Base-by-base conservation (phyloP, 2,329 filamentous ascomycete genomes). In the Endocalyx cinctus region DNA sequence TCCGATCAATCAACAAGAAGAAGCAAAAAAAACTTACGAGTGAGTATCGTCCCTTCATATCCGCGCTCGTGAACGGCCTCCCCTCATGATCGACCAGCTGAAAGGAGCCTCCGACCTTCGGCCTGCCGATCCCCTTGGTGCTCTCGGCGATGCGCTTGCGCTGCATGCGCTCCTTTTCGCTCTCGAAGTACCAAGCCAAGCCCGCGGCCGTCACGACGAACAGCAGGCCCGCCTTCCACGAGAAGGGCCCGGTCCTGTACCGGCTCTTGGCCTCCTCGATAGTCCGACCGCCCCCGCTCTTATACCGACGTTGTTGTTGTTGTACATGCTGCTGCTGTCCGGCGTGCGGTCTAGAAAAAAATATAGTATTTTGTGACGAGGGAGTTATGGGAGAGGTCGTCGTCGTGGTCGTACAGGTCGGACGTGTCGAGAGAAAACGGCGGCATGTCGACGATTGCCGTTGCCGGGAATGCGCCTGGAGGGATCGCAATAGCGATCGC, bases 91-190 rank as follows among this genome's bases (percentile, higher is more conserved):
- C 87, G 25, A 84, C 66, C 49, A 98, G 67, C 43, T 80, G 70
- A 59, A 98, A 97, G 1, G 80, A 70, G 0, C 92, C 92, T 35
- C 92, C 92, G 33, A 98, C 89, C 68, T 94, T 94, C 20, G 92
- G 92, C 57, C 78, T 82, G 1, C 92, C 92, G 5, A 96, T 82
- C 10, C 90, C 89, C 67, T 98, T 98, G 46, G 84, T 84, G 49
- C 90, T 84, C 57, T 97, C 89, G 6, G 88, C 88, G 48, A 96
- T 78, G 36, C 88, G 77, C 67, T 89, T 85, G 43, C 89, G 78
- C 57, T 92, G 82, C 79, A 98, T 82, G 53, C 92, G 82, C 50
- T 79, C 79, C 70, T 97, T 97, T 63, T 98, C 92, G 51, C 81
- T 79, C 53, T 89, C 87, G 63, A 98, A 97, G 60, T 97, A 98